Base-by-base conservation (phyloP, 139 green algal species). In the Chlorella sorokiniana region DNA sequence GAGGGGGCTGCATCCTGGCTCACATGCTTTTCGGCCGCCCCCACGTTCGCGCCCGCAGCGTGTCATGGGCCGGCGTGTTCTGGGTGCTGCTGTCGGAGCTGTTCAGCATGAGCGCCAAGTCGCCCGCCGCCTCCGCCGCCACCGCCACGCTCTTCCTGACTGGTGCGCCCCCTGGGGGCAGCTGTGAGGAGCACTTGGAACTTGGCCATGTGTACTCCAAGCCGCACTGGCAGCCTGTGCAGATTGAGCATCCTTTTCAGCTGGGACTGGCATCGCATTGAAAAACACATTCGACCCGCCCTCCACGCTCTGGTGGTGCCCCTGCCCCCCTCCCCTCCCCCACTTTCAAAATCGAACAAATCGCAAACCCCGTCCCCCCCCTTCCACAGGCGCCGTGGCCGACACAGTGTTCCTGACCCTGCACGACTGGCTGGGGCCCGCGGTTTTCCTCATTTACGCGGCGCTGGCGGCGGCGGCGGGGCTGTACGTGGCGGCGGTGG, bases 51-150 rank as follows among this genome's bases (percentile, higher is more conserved):
- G 9, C 29, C 29, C 45, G 48, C 78, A 91, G 83, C 64, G 9
- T 88, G 1, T 93, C 86, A 6, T 92, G 86, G 68, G 90, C 89
- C 5, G 93, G 90, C 8, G 69, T 97, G 56, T 96, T 95, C 77
- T 94, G 93, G 94, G 89, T 97, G 41, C 82, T 97, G 29, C 78
- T 95, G 18, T 88, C 76, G 1, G 94, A 97, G 87, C 56, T 96
- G 22, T 95, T 95, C 86, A 86, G 65, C 61, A 95, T 96, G 93
- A 61, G 51, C 33, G 76, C 76, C 70, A 95, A 95, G 83, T 89
- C 84, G 1, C 83, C 90, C 0, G 93, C 89, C 11, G 82, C 82
- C 11, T 88, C 91, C 0, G 84, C 87, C 4, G 90, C 91, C 29
- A 94, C 90, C 35, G 86, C 89, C 16, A 77, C 88, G 42, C 83